phyloP scores from a whole-genome alignment of 306 rosid species.

The Acmispon strigosus region DNA sequence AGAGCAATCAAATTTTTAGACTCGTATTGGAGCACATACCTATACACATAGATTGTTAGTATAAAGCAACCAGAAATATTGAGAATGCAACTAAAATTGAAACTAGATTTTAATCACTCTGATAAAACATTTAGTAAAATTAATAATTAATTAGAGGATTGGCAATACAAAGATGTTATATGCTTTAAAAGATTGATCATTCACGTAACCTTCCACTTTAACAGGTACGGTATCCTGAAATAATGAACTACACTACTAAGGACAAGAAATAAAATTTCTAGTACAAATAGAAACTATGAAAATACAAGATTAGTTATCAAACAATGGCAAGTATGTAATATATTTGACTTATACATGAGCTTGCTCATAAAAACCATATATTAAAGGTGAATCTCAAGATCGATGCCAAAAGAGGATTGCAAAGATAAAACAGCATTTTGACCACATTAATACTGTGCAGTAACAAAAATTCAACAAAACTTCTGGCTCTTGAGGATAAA shows the following conservation, averaged over 20 bases:
- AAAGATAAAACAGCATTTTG: conserved; percentile 3
- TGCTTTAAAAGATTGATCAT: conserved; percentile 1
- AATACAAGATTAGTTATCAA: neutral
- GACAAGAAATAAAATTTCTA: neutral
- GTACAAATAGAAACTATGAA: neutral
- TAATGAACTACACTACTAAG: neutral
- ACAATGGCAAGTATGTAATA: neutral
- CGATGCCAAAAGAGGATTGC: neutral
- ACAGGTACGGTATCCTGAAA: neutral
- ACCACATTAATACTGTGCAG: neutral
- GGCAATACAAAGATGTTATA: neutral
- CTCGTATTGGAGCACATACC: conserved; percentile 56
- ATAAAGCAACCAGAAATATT: conserved; percentile 1
- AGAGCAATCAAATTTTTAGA: conserved; percentile 51
- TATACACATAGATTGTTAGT: conserved; percentile 23
- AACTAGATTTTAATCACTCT: conserved; percentile 1
- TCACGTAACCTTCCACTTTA: neutral
- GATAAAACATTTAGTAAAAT: neutral
- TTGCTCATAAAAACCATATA: neutral
- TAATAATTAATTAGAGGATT: conserved; percentile 1
- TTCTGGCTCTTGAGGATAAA: neutral
- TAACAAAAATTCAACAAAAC: neutral
- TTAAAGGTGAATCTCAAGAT: neutral
- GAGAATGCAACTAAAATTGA: conserved; percentile 2
- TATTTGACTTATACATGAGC: neutral